phyloP scores from a whole-genome alignment of 176 grass and related monocot species.

The maize (Zea mays) region Zm-B73-REFERENCE-NAM-5.0 NC_050096.1:107281501-107282000 shows the following conservation, averaged over 20 bases:
- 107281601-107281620: constrained; percentile 8
- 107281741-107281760: constrained; percentile 16
- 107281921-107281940: not conserved
- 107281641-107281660: not conserved
- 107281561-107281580: not conserved
- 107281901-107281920: not conserved
- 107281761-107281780: not conserved
- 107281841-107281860: constrained; percentile 5
- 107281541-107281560: not conserved
- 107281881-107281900: not conserved
- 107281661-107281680: constrained; percentile 11
- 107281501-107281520: not conserved
- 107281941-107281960: constrained; percentile 8
- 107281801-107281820: not conserved
- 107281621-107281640: not conserved
- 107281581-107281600: constrained; percentile 37
- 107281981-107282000: constrained; percentile 49
- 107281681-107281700: constrained; percentile 42
- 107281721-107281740: not conserved
- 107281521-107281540: not conserved
- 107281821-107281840: constrained; percentile 42
- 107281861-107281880: constrained; percentile 25
- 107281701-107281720: constrained; percentile 23
- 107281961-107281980: not conserved
- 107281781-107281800: not conserved